phyloP scores from a whole-genome alignment of 2,329 filamentous ascomycete genomes.

The Arthrobotrys entomopaga region DNA sequence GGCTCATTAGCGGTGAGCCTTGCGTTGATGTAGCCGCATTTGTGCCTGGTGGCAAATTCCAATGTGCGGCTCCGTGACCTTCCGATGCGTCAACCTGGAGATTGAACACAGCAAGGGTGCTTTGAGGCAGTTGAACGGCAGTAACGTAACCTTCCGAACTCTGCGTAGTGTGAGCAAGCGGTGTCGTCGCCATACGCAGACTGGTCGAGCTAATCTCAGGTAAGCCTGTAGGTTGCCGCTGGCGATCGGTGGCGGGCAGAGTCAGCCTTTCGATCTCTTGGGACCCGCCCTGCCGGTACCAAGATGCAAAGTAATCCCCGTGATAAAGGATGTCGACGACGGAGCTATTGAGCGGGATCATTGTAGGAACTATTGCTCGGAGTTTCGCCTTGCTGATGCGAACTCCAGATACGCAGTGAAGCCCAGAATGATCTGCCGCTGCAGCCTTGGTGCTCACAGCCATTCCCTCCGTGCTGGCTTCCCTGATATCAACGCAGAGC shows the following conservation, averaged over 20 bases:
- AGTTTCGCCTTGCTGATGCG: constrained; percentile 49
- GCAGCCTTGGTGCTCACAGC: neutral
- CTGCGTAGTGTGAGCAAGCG: constrained; percentile 27
- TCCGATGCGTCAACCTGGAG: constrained; percentile 52
- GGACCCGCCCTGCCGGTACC: constrained; percentile 50
- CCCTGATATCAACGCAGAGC: constrained; percentile 50
- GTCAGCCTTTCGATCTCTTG: constrained; percentile 54
- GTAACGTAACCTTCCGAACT: constrained; percentile 49
- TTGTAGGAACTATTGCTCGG: constrained; percentile 40
- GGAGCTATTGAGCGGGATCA: constrained; percentile 51
- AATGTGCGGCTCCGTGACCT: constrained; percentile 44
- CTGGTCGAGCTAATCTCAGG: constrained; percentile 53
- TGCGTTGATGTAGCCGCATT: constrained; percentile 34
- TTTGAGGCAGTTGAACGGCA: constrained; percentile 46
- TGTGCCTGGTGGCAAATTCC: constrained; percentile 48
- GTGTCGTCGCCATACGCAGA: constrained; percentile 45
- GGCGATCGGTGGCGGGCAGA: constrained; percentile 53
- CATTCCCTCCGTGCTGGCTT: constrained; percentile 46
- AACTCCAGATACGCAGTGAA: constrained; percentile 46
- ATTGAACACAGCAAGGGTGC: constrained; percentile 52
- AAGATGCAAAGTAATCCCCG: constrained; percentile 51
- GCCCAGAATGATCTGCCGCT: constrained; percentile 17
- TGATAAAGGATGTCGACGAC: constrained; percentile 53
- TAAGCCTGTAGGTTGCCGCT: constrained; percentile 41
- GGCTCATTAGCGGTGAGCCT: constrained; percentile 51